Conservation (phyloP, 768 basidiomycete species). For the Collybia mongolica region DNA sequence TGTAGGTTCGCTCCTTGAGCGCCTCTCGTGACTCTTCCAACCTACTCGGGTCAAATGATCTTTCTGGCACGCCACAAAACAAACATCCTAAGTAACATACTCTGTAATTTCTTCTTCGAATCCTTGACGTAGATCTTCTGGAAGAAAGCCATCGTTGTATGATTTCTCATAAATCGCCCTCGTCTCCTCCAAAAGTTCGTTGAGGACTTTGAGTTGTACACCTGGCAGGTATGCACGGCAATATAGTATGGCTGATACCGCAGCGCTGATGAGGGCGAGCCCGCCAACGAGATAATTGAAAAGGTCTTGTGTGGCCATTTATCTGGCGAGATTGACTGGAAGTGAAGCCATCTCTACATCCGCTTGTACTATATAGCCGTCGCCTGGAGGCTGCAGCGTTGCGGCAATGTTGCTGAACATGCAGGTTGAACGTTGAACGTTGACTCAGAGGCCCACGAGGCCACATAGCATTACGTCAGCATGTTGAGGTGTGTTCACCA, state of each 20-base stretch:
- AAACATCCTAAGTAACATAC: not conserved
- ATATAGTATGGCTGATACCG: not conserved
- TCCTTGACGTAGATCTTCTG: not conserved
- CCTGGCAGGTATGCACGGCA: not conserved
- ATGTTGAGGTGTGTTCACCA: too few species aligned
- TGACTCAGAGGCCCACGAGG: too few species aligned
- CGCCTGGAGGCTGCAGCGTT: too few species aligned
- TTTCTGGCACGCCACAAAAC: too few species aligned
- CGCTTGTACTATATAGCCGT: too few species aligned
- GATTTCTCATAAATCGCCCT: not conserved
- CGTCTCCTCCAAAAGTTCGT: slow-evolving; percentile 5
- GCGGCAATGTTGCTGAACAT: too few species aligned
- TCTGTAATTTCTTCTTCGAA: not conserved
- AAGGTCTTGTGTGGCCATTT: not conserved
- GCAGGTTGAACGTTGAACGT: too few species aligned
- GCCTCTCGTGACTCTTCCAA: not conserved
- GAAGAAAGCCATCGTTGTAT: not conserved
- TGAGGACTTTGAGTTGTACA: not conserved
- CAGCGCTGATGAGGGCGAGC: slow-evolving; percentile 4
- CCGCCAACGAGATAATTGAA: slow-evolving; percentile 10
- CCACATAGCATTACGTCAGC: too few species aligned
- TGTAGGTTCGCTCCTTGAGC: not conserved
- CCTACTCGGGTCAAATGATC: not conserved
- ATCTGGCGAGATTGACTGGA: too few species aligned
- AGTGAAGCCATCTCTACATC: too few species aligned